A percentile compares a stretch with the other conserved stretches of the same genome.
phyloP scores from a whole-genome alignment of 169 alveolate genomes.

The Neospora caninum region DNA sequence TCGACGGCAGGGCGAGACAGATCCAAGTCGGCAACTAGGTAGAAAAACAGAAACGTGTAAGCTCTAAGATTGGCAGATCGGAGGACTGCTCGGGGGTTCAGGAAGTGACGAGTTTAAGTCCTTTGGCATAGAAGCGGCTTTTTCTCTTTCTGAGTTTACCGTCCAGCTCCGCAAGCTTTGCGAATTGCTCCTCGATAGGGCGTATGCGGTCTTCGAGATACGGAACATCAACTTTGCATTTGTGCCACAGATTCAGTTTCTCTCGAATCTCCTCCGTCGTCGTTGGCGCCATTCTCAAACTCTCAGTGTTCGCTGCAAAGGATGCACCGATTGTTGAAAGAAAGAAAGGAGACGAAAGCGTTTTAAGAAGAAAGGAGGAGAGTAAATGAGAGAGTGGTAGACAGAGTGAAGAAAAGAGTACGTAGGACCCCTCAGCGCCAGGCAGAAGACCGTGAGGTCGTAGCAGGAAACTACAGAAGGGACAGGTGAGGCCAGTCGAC shows the following conservation, averaged over 20 bases:
- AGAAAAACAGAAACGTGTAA: no score
- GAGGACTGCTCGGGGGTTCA: no score
- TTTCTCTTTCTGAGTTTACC: constrained; percentile 18
- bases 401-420: not conserved
- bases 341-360: not conserved
- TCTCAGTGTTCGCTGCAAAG: constrained; percentile 52
- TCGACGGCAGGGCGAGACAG: no score
- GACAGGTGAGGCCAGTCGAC: no score
- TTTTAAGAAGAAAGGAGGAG: not conserved
- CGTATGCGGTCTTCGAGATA: constrained; percentile 64
- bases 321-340: not conserved
- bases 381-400: not conserved
- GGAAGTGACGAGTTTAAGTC: no score
- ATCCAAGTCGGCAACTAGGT: no score
- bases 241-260: constrained; percentile 54
- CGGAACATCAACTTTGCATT: constrained; percentile 49
- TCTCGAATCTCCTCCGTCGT: constrained; percentile 59
- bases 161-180: constrained; percentile 65
- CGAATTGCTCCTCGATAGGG: constrained; percentile 56
- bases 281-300: constrained; percentile 44
- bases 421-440: not conserved
- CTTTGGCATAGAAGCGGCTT: no score
- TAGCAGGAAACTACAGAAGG: no score
- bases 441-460: no score
- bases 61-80: no score